Evolutionary conservation across 805 yeast species (phyloP).

Genomic region (Millerozyma miso): DNA sequence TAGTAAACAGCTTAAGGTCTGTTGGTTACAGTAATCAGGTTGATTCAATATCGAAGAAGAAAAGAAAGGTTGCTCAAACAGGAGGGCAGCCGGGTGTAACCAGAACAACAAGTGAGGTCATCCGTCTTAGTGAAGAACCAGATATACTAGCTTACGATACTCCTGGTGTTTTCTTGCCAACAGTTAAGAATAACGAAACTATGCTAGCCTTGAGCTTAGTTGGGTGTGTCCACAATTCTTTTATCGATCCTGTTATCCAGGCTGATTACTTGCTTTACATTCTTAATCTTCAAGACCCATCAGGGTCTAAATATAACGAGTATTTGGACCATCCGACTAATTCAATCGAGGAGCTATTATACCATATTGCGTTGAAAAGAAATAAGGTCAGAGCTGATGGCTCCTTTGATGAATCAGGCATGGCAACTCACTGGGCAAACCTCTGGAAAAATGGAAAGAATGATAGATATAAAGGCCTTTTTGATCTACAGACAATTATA

Average conservation of each 20-base stretch:
- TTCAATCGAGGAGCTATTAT: constrained; percentile 54
- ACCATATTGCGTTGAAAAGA: constrained; percentile 41
- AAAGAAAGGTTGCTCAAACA: constrained; percentile 70
- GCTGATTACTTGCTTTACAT: constrained; percentile 81
- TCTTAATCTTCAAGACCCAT: constrained; percentile 58
- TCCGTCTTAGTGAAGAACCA: constrained; percentile 58
- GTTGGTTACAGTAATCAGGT: constrained; percentile 25
- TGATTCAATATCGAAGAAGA: constrained; percentile 29
- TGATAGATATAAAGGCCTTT: constrained; percentile 25
- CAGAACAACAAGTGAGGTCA: constrained; percentile 67
- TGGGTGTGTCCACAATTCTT: constrained; percentile 66
- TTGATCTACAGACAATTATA: constrained; percentile 32
- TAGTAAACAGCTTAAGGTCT: constrained; percentile 68
- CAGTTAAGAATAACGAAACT: constrained; percentile 56
- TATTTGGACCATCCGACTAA: constrained; percentile 66
- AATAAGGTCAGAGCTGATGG: constrained; percentile 32
- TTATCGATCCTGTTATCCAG: constrained; percentile 78
- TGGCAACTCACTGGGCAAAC: constrained; percentile 62
- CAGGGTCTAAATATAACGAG: constrained; percentile 41
- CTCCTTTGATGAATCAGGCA: constrained; percentile 50
- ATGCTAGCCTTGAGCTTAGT: constrained; percentile 72
- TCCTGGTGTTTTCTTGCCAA: constrained; percentile 89
- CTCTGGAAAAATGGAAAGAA: constrained; percentile 56
- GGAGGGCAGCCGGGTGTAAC: constrained; percentile 94
- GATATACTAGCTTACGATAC: constrained; percentile 77